Conservation (phyloP, 1,284 basidiomycete genomes). For the Phaffia rhodozyma region DNA sequence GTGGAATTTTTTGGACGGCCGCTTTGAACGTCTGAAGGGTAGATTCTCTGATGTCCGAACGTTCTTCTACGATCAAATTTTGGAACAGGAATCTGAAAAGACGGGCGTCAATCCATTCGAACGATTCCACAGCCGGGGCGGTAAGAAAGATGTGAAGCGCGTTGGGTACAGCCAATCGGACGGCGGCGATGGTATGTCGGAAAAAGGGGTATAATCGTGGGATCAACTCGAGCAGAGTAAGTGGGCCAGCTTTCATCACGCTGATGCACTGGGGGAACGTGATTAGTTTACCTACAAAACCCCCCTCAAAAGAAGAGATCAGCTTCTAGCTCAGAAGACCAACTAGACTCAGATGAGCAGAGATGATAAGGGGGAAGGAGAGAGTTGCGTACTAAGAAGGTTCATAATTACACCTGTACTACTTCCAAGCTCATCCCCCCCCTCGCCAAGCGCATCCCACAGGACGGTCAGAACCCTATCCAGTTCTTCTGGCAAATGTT, state of each 20-base stretch:
- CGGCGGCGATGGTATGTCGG: slow-evolving; percentile 88
- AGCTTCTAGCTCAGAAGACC: background rate
- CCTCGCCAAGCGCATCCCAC: slow-evolving; percentile 81
- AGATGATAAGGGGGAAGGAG: background rate
- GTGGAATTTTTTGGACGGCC: slow-evolving; percentile 48
- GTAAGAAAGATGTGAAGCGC: slow-evolving; percentile 78
- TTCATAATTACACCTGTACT: slow-evolving; percentile 98
- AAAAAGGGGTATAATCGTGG: slow-evolving; percentile 91
- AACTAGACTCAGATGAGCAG: slow-evolving; percentile 11
- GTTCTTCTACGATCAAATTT: slow-evolving; percentile 88
- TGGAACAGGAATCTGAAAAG: slow-evolving; percentile 83
- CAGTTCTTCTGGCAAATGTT: slow-evolving; percentile 60
- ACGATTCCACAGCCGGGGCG: slow-evolving; percentile 53
- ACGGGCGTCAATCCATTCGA: slow-evolving; percentile 64
- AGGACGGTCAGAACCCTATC: slow-evolving; percentile 66
- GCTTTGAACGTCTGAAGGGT: slow-evolving; percentile 69
- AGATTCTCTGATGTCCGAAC: slow-evolving; percentile 66
- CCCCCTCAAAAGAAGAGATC: slow-evolving; percentile 19
- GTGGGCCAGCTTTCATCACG: slow-evolving; percentile 50
- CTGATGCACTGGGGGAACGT: slow-evolving; percentile 65
- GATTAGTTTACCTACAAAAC: slow-evolving; percentile 59
- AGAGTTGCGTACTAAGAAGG: slow-evolving; percentile 52
- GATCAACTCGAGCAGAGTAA: slow-evolving; percentile 58
- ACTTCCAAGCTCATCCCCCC: slow-evolving; percentile 94
- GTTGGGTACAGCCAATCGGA: slow-evolving; percentile 85